Conservation (phyloP, 192 early-diverging fungal genomes). For the Spinellus fusiger region DNA sequence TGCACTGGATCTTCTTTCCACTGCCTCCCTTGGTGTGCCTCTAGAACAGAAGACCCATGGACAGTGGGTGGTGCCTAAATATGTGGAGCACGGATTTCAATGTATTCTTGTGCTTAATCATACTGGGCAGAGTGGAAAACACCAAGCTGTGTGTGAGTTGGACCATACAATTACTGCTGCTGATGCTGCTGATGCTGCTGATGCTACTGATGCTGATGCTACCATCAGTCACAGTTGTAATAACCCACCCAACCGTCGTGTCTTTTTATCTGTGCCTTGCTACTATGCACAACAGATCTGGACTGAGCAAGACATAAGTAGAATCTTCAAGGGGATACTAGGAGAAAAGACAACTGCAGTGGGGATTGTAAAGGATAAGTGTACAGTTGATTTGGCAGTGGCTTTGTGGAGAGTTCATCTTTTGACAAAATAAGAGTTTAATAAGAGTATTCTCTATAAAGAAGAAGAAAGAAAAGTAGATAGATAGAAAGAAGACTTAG, state of each 20-base stretch:
- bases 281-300: background rate
- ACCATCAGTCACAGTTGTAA: too few relatives aligned
- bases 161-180: too few relatives aligned
- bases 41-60: background rate
- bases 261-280: background rate
- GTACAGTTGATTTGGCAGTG: constrained; percentile 5
- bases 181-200: too few relatives aligned
- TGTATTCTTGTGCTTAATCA: background rate
- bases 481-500: too few relatives aligned
- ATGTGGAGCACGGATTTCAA: background rate
- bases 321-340: background rate
- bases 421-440: too few relatives aligned
- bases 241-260: too few relatives aligned
- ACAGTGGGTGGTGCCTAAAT: background rate
- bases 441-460: too few relatives aligned
- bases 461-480: too few relatives aligned
- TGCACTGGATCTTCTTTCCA: background rate
- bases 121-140: background rate
- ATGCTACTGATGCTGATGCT: too few relatives aligned
- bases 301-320: background rate
- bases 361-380: background rate
- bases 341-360: background rate
- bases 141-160: too few relatives aligned
- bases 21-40: background rate
- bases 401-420: constrained; percentile 3